Conservation (phyloP, 345 rosid species). For the Boechera retrofracta region DNA sequence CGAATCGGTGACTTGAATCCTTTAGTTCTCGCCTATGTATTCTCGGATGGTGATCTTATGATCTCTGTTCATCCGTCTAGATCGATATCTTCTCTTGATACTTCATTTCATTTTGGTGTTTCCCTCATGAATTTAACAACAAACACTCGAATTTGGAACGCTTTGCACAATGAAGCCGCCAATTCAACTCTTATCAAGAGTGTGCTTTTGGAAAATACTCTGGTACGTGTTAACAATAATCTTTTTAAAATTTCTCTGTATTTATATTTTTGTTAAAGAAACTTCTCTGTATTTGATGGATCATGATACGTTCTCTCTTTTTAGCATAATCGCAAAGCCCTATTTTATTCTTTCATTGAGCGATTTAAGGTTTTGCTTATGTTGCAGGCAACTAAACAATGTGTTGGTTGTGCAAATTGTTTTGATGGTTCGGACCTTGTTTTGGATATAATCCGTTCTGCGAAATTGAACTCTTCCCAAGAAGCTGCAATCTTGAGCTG, state of each 20-base stretch:
- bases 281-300: no score
- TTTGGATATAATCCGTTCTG: slow-evolving; percentile 23
- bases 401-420: background rate
- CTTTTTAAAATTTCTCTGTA: no score
- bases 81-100: no score
- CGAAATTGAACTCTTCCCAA: slow-evolving; percentile 48
- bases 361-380: background rate
- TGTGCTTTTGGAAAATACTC: slow-evolving; percentile 35
- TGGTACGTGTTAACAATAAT: slow-evolving; percentile 22
- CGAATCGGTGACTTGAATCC: no score
- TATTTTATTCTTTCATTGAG: background rate
- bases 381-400: slow-evolving; percentile 28
- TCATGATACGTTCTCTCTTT: background rate
- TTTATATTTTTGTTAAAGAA: no score
- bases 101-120: no score
- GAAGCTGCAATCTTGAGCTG: slow-evolving; percentile 43
- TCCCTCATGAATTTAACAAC: no score
- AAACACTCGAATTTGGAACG: no score
- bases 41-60: no score
- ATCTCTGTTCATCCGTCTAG: no score
- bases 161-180: background rate
- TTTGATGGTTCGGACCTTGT: slow-evolving; percentile 3
- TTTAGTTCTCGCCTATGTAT: no score
- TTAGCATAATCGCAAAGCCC: background rate
- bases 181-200: slow-evolving; percentile 36